Base-by-base conservation (phyloP, 805 yeast species). In the Pichia insulana region DNA sequence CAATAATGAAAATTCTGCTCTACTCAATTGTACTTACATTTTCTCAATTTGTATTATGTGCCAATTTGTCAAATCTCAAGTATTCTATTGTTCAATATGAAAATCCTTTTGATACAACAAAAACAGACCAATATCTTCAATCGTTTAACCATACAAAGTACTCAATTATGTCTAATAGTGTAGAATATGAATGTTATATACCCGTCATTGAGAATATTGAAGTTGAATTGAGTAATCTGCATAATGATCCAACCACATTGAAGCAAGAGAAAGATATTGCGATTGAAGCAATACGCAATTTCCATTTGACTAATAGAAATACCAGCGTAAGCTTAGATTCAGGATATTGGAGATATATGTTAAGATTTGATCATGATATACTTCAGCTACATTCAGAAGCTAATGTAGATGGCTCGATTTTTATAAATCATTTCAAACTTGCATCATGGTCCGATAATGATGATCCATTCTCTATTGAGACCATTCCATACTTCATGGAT, bases 221-320 rank as follows among this genome's bases (percentile, higher is more conserved):
- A 18, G 5, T 7, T 20, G 10, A 17, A 4, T 3, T 12, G 20
- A 11, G 7, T 7, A 15, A 5, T 2, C 30, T 30, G 32, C 20
- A 18, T 19, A 40, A 39, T 28, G 13, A 22, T 22, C 25, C 42
- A 20, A 35, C 32, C 5, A 31, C 44, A 10, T 37, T 30, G 15
- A 50, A 49, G 33, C 22, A 25, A 6, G 54, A 52, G 28, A 54
- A 51, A 34, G 33, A 18, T 11, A 40, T 46, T 5, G 60, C 59
- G 13, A 48, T 54, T 20, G 32, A 49, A 2, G 42, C 45, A 11
- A 44, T 57, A 15, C 36, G 39, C 15, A 16, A 36, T 10, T 52
- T 54, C 18, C 48, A 47, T 19, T 22, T 16, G 7, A n/a, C 9
- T 2, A 33, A 43, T 12, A 34, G 34, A 13, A 36, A 27, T 12